phyloP scores from a whole-genome alignment of 2,329 filamentous ascomycete species.

The Claviceps sorghi region DNA sequence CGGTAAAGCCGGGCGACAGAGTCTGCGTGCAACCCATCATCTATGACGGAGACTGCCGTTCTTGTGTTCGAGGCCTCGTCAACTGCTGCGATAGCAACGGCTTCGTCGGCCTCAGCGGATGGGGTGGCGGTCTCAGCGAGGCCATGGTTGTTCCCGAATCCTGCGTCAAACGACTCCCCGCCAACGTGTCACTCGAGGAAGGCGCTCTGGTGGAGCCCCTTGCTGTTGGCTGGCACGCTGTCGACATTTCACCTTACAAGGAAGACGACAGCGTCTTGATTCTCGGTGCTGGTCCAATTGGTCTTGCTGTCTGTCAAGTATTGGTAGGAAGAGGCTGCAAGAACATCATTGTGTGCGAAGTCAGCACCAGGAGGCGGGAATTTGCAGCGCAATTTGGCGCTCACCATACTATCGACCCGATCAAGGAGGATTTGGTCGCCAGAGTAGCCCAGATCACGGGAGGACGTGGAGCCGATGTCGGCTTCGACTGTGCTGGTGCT shows the following conservation, averaged over 20 bases:
- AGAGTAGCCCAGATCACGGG: conserved; percentile 31
- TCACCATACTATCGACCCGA: conserved; percentile 26
- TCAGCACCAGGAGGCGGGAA: conserved; percentile 24
- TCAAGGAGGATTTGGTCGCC: conserved; percentile 30
- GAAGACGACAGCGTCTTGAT: conserved; percentile 29
- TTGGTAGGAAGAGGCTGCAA: conserved; percentile 32
- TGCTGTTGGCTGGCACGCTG: conserved; percentile 30
- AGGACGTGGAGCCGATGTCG: conserved; percentile 38
- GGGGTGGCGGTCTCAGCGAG: conserved; percentile 42
- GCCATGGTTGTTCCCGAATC: conserved; percentile 35
- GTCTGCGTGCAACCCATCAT: conserved; percentile 48
- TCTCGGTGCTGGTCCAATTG: conserved; percentile 36
- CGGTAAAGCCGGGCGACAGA: conserved; percentile 37
- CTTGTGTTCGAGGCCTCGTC: conserved; percentile 35
- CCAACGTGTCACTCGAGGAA: conserved; percentile 33
- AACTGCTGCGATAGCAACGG: conserved; percentile 41
- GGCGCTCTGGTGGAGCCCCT: conserved; percentile 39
- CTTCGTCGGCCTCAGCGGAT: conserved; percentile 20
- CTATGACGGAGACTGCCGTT: conserved; percentile 39
- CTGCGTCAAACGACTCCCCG: conserved; percentile 35
- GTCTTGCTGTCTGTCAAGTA: conserved; percentile 30
- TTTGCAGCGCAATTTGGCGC: conserved; percentile 31
- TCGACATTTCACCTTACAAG: conserved; percentile 28
- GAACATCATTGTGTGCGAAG: conserved; percentile 32
- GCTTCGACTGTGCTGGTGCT: conserved; percentile 49